Base-by-base conservation (phyloP, 2,329 filamentous ascomycete species). In the Cercospora berteroae region DNA sequence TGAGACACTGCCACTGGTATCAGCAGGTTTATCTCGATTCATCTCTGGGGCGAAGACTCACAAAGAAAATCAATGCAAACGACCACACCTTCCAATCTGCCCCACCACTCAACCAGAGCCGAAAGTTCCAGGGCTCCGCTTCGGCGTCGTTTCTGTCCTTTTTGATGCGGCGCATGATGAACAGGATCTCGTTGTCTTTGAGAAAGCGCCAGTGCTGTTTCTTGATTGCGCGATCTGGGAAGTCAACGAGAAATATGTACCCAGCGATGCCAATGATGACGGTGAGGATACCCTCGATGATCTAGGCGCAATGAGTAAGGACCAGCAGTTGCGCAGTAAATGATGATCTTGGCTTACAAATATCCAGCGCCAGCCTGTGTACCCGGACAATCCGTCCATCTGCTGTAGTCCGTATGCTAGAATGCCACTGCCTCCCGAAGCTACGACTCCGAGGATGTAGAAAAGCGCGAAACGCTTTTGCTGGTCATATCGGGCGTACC, bases 251-350 rank as follows among this genome's bases (percentile, higher is more conserved):
- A 33, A 91, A 78, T 70, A 86, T 87, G 75, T 84, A 84, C 1
- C 87, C 83, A 0, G 76, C 70, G 4, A 86, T 74, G 8, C 89
- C 88, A 20, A 91, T 81, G 4, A 80, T 80, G 23, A 91, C 79
- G 0, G 89, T 91, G 65, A 89, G 82, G n/a, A 83, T 81, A 25
- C 89, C 89, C 76, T 92, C 89, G 42, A 92, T 87, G 60, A 91
- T 87, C 78, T 90, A 90, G 0, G 90, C 10, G 20, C 1, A 29
- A 23, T 55, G 23, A 55, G 48, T 2, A 16, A 55, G 6, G 2
- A 3, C 12, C 5, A 1, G 23, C 20, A n/a, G 12, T 8, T 27
- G 2, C 10, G 23, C 5, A 36, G 8, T 16, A 18, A 18, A 3
- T 58, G 9, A 13, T 23, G n/a, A 16, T 7, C 12, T 31, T 16